Evolutionary conservation across 257 asterid genomes (phyloP).

Genomic region (Avicennia marina): DNA sequence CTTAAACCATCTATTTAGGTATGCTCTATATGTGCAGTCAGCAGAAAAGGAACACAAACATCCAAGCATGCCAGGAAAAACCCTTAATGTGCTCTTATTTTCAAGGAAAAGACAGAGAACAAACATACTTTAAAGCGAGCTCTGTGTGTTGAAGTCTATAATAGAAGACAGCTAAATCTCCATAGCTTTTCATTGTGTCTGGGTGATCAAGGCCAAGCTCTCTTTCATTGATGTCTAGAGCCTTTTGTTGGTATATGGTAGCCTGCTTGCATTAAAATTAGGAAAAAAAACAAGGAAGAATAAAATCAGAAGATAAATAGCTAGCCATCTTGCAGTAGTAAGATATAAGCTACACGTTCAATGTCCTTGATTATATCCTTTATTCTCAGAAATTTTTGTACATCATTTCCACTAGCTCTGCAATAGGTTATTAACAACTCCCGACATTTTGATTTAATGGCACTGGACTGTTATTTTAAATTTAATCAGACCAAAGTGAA

Average conservation of each 20-base stretch:
- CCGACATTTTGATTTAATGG: no score
- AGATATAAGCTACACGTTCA: no score
- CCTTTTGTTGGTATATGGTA: constrained; percentile 77
- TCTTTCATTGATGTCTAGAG: constrained; percentile 80
- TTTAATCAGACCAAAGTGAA: no score
- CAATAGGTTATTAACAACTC: no score
- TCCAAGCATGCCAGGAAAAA: no score
- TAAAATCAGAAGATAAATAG: constrained; percentile 2
- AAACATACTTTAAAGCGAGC: constrained; percentile 44
- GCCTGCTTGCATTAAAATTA: constrained; percentile 40
- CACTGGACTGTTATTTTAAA: no score
- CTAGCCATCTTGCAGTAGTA: not conserved
- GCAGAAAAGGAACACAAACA: no score
- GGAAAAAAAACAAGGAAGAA: constrained; percentile 3
- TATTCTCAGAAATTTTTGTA: no score
- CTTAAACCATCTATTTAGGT: no score
- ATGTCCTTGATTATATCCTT: no score
- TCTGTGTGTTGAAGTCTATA: constrained; percentile 79
- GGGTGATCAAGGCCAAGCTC: constrained; percentile 87
- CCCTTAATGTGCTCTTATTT: not conserved
- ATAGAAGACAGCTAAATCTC: constrained; percentile 81
- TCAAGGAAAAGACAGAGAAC: not conserved
- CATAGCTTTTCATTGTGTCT: constrained; percentile 90
- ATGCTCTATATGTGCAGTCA: no score
- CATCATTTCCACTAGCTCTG: no score